Evolutionary conservation across 169 alveolate genomes (phyloP), one percentile per base, ranked within the genome.

Genomic region (Eimeria maxima): DNA sequence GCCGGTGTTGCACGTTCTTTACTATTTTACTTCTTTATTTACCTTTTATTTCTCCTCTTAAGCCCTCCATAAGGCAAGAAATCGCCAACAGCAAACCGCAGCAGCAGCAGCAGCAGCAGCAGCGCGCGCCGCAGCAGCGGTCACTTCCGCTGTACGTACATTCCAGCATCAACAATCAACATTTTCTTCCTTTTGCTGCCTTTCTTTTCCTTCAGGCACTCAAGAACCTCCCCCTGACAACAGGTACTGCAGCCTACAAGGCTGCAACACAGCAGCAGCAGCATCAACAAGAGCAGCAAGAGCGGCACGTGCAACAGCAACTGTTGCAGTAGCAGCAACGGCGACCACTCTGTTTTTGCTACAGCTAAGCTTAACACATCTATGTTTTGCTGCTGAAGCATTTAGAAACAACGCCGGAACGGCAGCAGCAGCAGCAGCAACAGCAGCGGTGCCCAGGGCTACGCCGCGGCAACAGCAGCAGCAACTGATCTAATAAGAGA

Each of bases 381-480:
- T 22, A 73, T 6, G 4, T 6, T 33, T 47, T 27, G 83, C 5
- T 73, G 24, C 45, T 18, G 45, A 14, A 7, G 83, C 83, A n/a
- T 65, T 65, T 65, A 65, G 74, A 4, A n/a, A 65, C 74, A 65
- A n/a, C 33, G 74, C 38, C 83, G 57, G 57, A 33, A 6, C 16
- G 16, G 83, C 33, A 73, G 50, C 45, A 18, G 50, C 38, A 73
- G 83, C 45, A n/a, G 50, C 53, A 29, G 47, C 83, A 73, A 22
- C 83, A 73, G 50, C 83, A 73, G 83, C 83, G 29, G 83, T 42
- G 29, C n/a, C n/a, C n/a, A n/a, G n/a, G n/a, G n/a, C n/a, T n/a
- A n/a, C n/a, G n/a, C n/a, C n/a, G 53, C 44, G 29, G 83, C 7
- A 73, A 20, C 83, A 33, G 16, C 83, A 16, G 83, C 83, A 73